Base-by-base conservation (phyloP, 805 yeast genomes). In the Metschnikowia peoriensis region DNA sequence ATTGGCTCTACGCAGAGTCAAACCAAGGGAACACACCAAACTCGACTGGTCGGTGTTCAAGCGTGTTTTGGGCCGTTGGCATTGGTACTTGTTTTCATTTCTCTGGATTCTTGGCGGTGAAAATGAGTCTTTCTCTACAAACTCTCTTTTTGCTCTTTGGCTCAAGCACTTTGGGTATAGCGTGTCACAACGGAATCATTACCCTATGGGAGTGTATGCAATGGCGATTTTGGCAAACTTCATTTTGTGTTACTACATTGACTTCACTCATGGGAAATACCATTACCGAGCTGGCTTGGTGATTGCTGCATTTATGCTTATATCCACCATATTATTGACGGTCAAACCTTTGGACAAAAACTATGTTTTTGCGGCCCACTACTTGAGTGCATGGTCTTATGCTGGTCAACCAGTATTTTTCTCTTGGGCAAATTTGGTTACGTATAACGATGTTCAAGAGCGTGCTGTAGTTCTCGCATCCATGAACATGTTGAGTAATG, bases 381-480 rank as follows among this genome's bases (percentile, higher is more conserved):
- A 81, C 55, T 51, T 82, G 2, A 73, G 83, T 38, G 86, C 86
- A 12, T 61, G 78, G 14, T 64, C 83, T 0, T 82, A 76, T 57
- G 82, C 86, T 37, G 86, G 84, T 4, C 87, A 83, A 55, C 79
- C 88, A 0, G 73, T 79, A 0, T 79, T 80, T 63, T 80, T 84
- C 47, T 80, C 86, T 0, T 83, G 88, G 87, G 85, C 85, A 2
- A 83, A 83, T 58, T 70, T 80, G 44, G 80, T 81, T 1, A 80
- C 85, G 55, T 74, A 78, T 34, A 74, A 80, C 55, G 89, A 85
- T 63, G 64, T 81, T 28, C 83, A 84, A 68, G 86, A 82, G 60
- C 73, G 88, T 61, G 86, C 88, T 0, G 71, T 84, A 44, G 85
- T 83, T 1, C 68, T 84, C 46, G 88, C 85, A 0, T 81, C 85